These are phyloP conservation scores for Cyberlindnera bimundalis DNA, from an alignment of 805 yeast species.

Conservation along the genomic window DNA sequence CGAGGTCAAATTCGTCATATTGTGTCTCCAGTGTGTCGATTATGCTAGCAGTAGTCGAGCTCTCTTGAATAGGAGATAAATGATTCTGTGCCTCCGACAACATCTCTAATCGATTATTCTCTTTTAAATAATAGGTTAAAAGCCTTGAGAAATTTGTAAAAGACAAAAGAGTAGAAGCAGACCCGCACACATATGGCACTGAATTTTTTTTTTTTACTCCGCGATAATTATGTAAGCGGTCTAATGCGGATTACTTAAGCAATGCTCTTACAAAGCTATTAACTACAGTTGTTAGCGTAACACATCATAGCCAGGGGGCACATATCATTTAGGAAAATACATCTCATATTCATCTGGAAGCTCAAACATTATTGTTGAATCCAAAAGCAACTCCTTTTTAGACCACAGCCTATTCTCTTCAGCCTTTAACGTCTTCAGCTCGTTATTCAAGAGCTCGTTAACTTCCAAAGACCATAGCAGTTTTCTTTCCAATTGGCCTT, in stretches of 20 bases:
- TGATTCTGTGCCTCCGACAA: background rate
- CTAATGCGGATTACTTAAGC: background rate
- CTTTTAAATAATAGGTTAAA: too few relatives aligned
- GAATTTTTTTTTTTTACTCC: too few relatives aligned
- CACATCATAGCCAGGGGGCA: too few relatives aligned
- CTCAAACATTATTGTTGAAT: constrained; percentile 38
- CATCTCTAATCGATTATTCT: too few relatives aligned
- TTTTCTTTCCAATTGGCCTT: constrained; percentile 32
- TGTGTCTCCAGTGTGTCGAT: constrained; percentile 8
- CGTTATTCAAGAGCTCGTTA: constrained; percentile 33
- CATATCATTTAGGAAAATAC: constrained; percentile 5
- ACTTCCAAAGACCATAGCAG: constrained; percentile 38
- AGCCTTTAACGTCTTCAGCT: constrained; percentile 30
- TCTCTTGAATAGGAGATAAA: constrained; percentile 20
- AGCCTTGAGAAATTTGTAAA: too few relatives aligned
- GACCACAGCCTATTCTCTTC: constrained; percentile 37
- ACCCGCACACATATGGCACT: too few relatives aligned
- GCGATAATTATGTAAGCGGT: too few relatives aligned
- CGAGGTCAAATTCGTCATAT: constrained; percentile 25
- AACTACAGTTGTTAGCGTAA: too few relatives aligned
- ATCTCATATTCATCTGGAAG: constrained; percentile 10
- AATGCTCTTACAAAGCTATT: too few relatives aligned
- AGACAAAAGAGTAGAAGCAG: too few relatives aligned
- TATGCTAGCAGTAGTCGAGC: constrained; percentile 7
- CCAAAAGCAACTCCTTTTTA: constrained; percentile 40